These are phyloP conservation scores for Mycena venus DNA, from an alignment of 768 basidiomycete genomes.

Conservation along the genomic window DNA sequence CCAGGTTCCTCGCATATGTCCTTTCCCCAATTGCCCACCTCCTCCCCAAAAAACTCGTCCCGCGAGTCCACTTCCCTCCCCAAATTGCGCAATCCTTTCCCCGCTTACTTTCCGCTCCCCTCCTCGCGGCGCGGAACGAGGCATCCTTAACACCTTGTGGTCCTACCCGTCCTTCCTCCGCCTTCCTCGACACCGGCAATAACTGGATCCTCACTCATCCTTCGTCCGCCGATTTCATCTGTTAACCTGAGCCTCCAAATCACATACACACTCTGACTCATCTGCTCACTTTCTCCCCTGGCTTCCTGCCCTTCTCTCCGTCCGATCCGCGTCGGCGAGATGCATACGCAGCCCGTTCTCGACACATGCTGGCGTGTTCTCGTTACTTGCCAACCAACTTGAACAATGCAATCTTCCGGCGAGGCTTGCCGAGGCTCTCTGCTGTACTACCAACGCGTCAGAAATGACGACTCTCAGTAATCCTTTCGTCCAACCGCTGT, in stretches of 20 bases:
- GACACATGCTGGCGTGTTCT: too few species aligned
- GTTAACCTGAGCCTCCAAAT: neutral
- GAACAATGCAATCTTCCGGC: too few species aligned
- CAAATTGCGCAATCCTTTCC: too few species aligned
- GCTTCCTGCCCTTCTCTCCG: neutral
- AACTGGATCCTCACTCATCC: neutral
- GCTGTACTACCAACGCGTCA: too few species aligned
- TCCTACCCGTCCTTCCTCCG: neutral
- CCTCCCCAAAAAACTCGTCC: too few species aligned
- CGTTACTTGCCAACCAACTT: too few species aligned
- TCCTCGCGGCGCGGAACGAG: neutral
- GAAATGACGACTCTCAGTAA: too few species aligned
- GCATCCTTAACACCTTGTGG: neutral
- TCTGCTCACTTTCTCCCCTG: neutral
- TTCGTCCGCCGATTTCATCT: neutral
- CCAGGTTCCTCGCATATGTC: neutral
- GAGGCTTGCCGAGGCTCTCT: too few species aligned
- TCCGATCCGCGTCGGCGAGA: neutral
- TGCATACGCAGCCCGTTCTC: too few species aligned
- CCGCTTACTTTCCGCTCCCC: too few species aligned
- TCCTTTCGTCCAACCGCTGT: too few species aligned
- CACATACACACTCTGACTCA: neutral
- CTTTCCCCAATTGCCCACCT: neutral
- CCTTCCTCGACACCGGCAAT: neutral
- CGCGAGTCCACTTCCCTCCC: too few species aligned